A percentile compares a stretch with the other conserved stretches of the same genome.
Evolutionary conservation across 2,329 filamentous ascomycete genomes (phyloP).

Genomic region (Cadophora luteo-olivacea): DNA sequence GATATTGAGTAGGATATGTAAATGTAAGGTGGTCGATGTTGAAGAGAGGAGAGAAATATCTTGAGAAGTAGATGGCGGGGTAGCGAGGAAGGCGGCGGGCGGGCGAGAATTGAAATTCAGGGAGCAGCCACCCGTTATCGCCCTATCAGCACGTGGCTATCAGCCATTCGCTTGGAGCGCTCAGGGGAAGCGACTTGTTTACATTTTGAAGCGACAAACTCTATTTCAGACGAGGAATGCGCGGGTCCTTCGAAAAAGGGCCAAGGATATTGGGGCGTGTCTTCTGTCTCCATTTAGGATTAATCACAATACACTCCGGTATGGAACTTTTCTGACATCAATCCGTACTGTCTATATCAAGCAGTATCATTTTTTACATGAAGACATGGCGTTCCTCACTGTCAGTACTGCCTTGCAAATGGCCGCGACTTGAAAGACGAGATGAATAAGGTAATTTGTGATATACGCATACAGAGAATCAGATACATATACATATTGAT

Average conservation of each 20-base stretch:
- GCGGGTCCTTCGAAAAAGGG: too few species aligned
- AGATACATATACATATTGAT: slow-evolving; percentile 14
- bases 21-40: neutral
- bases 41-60: neutral
- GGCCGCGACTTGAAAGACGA: neutral
- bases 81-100: neutral
- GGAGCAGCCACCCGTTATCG: neutral
- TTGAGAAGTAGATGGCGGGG: neutral
- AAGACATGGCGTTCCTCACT: too few species aligned
- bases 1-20: neutral
- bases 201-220: neutral
- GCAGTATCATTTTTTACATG: too few species aligned
- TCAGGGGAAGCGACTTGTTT: slow-evolving; percentile 2
- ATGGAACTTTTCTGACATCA: too few species aligned
- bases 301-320: too few species aligned
- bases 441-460: slow-evolving; percentile 14
- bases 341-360: too few species aligned
- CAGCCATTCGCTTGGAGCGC: neutral
- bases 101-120: neutral
- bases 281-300: too few species aligned
- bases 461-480: slow-evolving; percentile 21
- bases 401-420: too few species aligned
- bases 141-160: slow-evolving; percentile 15
- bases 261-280: too few species aligned
- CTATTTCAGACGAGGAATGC: too few species aligned